Conservation (phyloP, 2,329 filamentous ascomycete species). For the Colletotrichum sp. region DNA sequence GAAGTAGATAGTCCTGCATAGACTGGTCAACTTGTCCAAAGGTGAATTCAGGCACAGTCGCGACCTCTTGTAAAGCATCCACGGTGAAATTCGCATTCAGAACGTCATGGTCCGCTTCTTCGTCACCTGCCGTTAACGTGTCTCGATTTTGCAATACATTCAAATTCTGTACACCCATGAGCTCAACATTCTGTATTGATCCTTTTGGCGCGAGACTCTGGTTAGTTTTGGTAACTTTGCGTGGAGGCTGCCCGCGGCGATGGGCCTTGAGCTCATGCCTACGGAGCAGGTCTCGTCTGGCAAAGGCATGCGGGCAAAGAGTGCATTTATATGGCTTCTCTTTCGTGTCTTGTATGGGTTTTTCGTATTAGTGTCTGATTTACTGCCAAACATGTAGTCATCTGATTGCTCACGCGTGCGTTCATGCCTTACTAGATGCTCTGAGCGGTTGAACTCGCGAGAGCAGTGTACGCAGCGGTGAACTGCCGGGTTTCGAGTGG, state of each 20-base stretch:
- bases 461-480: background rate
- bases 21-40: background rate
- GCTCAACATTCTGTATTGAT: background rate
- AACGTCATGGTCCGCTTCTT: background rate
- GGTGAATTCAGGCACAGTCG: background rate
- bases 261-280: background rate
- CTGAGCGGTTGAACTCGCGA: background rate
- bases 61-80: background rate
- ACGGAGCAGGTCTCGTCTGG: background rate
- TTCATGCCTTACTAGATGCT: background rate
- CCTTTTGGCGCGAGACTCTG: background rate
- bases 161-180: background rate
- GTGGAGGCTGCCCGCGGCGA: background rate
- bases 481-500: background rate
- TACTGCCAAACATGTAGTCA: background rate
- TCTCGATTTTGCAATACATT: background rate
- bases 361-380: background rate
- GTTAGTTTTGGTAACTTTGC: background rate
- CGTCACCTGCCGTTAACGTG: background rate
- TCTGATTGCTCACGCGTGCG: background rate
- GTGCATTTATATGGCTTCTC: background rate
- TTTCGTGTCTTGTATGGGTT: background rate
- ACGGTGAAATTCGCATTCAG: background rate
- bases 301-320: background rate
- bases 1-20: background rate